Conservation (phyloP, 768 basidiomycete species). For the Lactarius akahatsu region DNA sequence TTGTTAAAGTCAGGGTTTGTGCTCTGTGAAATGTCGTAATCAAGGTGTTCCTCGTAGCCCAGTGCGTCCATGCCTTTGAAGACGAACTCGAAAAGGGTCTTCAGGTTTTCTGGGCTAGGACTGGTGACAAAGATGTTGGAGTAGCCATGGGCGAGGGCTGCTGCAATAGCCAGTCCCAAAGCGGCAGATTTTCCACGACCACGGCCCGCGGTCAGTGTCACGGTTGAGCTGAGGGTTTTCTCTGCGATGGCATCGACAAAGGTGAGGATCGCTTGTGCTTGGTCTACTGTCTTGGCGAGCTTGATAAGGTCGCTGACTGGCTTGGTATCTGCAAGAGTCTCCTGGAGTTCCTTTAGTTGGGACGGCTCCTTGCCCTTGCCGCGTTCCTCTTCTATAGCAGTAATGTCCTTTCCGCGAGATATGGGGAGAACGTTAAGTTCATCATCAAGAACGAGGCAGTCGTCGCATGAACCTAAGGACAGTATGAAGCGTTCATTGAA, state of each 20-base stretch:
- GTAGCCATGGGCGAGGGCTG: constrained; percentile 90
- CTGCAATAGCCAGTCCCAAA: constrained; percentile 90
- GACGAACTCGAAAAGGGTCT: constrained; percentile 96
- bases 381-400: constrained; percentile 52
- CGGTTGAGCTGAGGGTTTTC: constrained; percentile 91
- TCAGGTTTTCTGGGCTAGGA: constrained; percentile 96
- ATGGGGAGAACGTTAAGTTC: constrained; percentile 97
- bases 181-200: constrained; percentile 97
- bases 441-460: constrained; percentile 94
- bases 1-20: constrained; percentile 94
- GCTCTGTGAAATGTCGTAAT: constrained; percentile 94
- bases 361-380: constrained; percentile 53
- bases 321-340: constrained; percentile 75
- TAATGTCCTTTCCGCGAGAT: constrained; percentile 91
- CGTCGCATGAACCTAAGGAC: constrained; percentile 88
- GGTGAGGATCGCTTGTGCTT: constrained; percentile 90
- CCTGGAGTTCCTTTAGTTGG: constrained; percentile 77
- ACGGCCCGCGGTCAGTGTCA: constrained; percentile 90
- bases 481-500: constrained; percentile 99
- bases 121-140: constrained; percentile 98
- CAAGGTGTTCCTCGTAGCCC: constrained; percentile 96
- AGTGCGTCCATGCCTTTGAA: constrained; percentile 95
- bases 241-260: constrained; percentile 93
- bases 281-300: constrained; percentile 89
- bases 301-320: constrained; percentile 88